These are phyloP conservation scores for Saccharomycopsis vini DNA, from an alignment of 805 yeast species.

Conservation along the genomic window DNA sequence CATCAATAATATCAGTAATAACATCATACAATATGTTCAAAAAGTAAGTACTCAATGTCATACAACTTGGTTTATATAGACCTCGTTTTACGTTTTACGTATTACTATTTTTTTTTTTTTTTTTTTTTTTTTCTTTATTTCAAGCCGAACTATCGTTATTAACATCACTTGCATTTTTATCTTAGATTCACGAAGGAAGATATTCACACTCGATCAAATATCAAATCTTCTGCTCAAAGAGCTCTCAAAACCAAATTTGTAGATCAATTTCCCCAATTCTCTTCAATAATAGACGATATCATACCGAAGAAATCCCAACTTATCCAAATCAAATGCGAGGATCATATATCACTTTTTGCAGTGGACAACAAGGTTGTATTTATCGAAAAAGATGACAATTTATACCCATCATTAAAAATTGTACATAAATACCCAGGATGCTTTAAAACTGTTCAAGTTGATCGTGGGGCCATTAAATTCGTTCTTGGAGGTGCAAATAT, in stretches of 20 bases:
- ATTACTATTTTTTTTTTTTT: too few species aligned
- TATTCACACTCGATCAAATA: conserved; percentile 81
- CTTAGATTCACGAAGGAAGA: conserved; percentile 70
- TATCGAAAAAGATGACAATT: conserved; percentile 62
- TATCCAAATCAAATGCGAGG: conserved; percentile 78
- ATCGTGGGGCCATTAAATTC: conserved; percentile 92
- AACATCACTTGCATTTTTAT: not conserved
- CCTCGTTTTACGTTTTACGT: too few species aligned
- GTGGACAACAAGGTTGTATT: conserved; percentile 66
- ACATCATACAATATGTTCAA: conserved; percentile 44
- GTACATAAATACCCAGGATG: conserved; percentile 77
- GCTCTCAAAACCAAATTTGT: conserved; percentile 71
- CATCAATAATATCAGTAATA: too few species aligned
- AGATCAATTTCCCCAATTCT: conserved; percentile 64
- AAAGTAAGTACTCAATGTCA: conserved; percentile 28
- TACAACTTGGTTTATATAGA: too few species aligned
- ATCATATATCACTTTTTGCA: conserved; percentile 69
- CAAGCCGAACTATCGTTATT: not conserved
- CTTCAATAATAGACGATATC: conserved; percentile 66
- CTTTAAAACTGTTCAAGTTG: conserved; percentile 84
- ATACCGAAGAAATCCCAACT: conserved; percentile 86
- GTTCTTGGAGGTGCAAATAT: conserved; percentile 93
- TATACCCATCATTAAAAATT: conserved; percentile 58
- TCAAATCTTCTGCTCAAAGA: conserved; percentile 91
- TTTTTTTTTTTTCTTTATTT: too few species aligned